phyloP scores from a whole-genome alignment of 108 stramenopile genomes.

The Nitzschia sp. region DNA sequence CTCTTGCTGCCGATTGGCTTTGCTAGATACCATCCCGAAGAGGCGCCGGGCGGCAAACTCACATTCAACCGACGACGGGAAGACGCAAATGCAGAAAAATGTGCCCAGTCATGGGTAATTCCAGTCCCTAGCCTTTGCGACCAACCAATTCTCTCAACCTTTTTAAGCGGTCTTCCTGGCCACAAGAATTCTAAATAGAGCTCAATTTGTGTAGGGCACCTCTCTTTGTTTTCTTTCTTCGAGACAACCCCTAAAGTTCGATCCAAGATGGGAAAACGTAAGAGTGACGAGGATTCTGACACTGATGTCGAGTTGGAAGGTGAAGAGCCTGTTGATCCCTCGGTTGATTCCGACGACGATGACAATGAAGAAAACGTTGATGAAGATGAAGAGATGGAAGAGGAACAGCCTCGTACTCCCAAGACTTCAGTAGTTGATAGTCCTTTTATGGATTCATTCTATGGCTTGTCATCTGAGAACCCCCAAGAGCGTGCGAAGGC shows the following conservation, averaged over 20 bases:
- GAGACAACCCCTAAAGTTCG: not conserved
- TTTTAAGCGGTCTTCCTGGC: not conserved
- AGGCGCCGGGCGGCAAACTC: not conserved
- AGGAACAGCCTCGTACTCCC: not conserved
- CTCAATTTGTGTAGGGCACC: not conserved
- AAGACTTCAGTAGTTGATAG: conserved; percentile 14
- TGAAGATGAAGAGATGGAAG: conserved; percentile 24
- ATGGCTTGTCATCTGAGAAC: conserved; percentile 62
- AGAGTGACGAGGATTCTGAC: conserved; percentile 14
- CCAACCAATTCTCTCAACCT: conserved; percentile 2
- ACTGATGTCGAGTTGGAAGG: conserved; percentile 38
- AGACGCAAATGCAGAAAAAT: not conserved
- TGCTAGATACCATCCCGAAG: not conserved
- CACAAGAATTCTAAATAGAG: not conserved
- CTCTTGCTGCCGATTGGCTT: too few species aligned
- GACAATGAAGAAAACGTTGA: conserved; percentile 16
- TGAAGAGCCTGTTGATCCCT: conserved; percentile 31
- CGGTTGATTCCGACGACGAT: conserved; percentile 29
- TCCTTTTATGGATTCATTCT: conserved; percentile 82
- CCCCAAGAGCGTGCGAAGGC: conserved; percentile 59
- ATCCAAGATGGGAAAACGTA: not conserved
- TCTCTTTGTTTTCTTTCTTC: not conserved
- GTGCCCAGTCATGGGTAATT: not conserved
- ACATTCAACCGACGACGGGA: not conserved
- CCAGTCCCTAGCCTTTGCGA: conserved; percentile 1